Evolutionary conservation across 2,329 filamentous ascomycete species (phyloP).

Genomic region (Cladophialophora bantiana): DNA sequence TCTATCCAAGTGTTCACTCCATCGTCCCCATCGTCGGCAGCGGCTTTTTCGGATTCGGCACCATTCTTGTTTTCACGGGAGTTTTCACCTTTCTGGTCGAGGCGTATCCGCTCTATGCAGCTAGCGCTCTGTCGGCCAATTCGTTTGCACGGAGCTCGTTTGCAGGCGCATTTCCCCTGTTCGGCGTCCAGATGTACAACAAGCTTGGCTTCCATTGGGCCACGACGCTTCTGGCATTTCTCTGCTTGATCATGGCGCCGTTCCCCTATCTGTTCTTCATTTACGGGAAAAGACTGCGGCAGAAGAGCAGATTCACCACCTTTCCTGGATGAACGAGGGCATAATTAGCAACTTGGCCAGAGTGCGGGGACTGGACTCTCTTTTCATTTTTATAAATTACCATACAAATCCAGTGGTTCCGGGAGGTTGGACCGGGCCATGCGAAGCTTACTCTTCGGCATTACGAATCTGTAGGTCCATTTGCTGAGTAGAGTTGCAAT

Average conservation of each 20-base stretch:
- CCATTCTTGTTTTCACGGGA: slow-evolving; percentile 79
- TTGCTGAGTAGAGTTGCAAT: background rate
- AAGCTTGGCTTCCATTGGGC: slow-evolving; percentile 51
- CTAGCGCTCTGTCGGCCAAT: slow-evolving; percentile 78
- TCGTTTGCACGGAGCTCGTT: slow-evolving; percentile 79
- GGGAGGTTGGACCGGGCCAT: background rate
- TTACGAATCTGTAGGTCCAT: background rate
- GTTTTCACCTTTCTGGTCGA: slow-evolving; percentile 88
- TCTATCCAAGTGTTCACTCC: slow-evolving; percentile 76
- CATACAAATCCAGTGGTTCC: background rate
- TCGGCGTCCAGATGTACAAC: slow-evolving; percentile 47
- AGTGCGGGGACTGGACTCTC: background rate
- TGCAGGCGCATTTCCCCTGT: slow-evolving; percentile 70
- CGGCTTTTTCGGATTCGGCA: slow-evolving; percentile 73
- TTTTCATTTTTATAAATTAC: background rate
- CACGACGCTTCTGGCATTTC: slow-evolving; percentile 49
- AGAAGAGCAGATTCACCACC: slow-evolving; percentile 51
- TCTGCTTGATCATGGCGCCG: slow-evolving; percentile 54
- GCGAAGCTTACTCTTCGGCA: background rate
- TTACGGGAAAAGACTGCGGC: slow-evolving; percentile 56
- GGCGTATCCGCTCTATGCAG: slow-evolving; percentile 56
- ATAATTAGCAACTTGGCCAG: background rate
- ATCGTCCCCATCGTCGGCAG: slow-evolving; percentile 77
- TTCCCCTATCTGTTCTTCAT: slow-evolving; percentile 59
- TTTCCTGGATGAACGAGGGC: slow-evolving; percentile 16